Percentiles rank a stretch among this genome's conserved stretches.
Conservation (phyloP, 345 rosid genomes). For the Euphorbia tirucalli region DNA sequence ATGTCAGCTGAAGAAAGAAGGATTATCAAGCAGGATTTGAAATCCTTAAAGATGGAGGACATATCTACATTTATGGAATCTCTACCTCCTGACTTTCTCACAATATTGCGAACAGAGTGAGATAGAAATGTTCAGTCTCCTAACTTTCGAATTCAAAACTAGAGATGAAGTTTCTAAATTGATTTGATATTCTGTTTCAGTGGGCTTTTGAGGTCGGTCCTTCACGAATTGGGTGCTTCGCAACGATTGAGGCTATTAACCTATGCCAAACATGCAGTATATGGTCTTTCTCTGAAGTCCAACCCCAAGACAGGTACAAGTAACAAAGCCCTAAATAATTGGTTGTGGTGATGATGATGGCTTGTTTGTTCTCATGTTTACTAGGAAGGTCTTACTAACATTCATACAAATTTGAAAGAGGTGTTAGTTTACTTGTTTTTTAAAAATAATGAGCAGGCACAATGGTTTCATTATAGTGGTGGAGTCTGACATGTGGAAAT, state of each 20-base stretch:
- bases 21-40: conserved; percentile 59
- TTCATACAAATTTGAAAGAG: not conserved
- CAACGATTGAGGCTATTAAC: conserved; percentile 59
- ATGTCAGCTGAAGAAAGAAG: conserved; percentile 65
- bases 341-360: not conserved
- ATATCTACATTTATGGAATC: conserved; percentile 86
- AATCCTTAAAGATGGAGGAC: conserved; percentile 70
- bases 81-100: conserved; percentile 71
- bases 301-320: conserved; percentile 41
- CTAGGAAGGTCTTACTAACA: not conserved
- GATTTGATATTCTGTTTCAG: conserved; percentile 32
- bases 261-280: conserved; percentile 59
- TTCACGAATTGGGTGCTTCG: conserved; percentile 59
- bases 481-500: not conserved
- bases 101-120: conserved; percentile 73
- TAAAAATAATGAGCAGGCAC: not conserved
- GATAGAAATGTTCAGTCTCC: conserved; percentile 14
- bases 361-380: not conserved
- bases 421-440: not conserved
- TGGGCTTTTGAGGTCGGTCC: conserved; percentile 63
- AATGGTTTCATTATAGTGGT: not conserved
- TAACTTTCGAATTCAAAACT: not conserved
- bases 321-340: not conserved
- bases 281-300: conserved; percentile 52
- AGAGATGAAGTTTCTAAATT: not conserved